Conservation (phyloP, 2,329 filamentous ascomycete genomes). For the Scedosporium minutisporum region DNA sequence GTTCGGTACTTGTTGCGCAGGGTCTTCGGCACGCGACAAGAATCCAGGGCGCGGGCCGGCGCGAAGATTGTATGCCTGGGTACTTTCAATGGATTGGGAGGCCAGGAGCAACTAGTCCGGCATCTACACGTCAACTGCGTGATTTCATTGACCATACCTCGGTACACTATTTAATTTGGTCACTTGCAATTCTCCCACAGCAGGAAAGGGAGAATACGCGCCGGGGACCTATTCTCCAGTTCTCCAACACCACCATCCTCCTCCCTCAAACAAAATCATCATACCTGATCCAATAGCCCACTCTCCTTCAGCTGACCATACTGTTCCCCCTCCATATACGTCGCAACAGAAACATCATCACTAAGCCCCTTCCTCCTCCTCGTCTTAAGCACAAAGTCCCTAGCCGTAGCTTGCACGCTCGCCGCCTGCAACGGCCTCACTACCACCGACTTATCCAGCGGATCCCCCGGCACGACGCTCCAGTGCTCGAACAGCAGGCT, state of each 20-base stretch:
- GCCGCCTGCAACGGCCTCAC: conserved; percentile 81
- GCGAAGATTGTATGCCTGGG: too few relatives aligned
- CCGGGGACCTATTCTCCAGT: background rate
- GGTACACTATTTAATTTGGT: too few relatives aligned
- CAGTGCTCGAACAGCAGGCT: conserved; percentile 91
- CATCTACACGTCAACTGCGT: too few relatives aligned
- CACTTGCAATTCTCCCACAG: too few relatives aligned
- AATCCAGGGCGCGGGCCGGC: too few relatives aligned
- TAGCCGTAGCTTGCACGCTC: conserved; percentile 74
- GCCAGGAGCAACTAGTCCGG: too few relatives aligned
- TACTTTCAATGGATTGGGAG: too few relatives aligned
- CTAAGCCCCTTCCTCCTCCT: conserved; percentile 84
- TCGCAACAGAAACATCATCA: conserved; percentile 91
- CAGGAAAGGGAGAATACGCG: background rate
- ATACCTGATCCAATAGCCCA: conserved; percentile 61
- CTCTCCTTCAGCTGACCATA: conserved; percentile 82
- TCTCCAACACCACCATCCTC: background rate
- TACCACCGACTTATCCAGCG: conserved; percentile 77
- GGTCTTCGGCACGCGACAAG: too few relatives aligned
- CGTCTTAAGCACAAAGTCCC: conserved; percentile 96
- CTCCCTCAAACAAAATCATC: background rate
- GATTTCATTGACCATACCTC: too few relatives aligned
- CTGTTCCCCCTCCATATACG: conserved; percentile 91
- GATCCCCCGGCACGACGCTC: conserved; percentile 92
- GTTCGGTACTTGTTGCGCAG: too few relatives aligned